Percentiles rank a stretch among this genome's conserved stretches.
phyloP scores from a whole-genome alignment of 1,284 basidiomycete genomes.

The Trametes hirsuta region DNA sequence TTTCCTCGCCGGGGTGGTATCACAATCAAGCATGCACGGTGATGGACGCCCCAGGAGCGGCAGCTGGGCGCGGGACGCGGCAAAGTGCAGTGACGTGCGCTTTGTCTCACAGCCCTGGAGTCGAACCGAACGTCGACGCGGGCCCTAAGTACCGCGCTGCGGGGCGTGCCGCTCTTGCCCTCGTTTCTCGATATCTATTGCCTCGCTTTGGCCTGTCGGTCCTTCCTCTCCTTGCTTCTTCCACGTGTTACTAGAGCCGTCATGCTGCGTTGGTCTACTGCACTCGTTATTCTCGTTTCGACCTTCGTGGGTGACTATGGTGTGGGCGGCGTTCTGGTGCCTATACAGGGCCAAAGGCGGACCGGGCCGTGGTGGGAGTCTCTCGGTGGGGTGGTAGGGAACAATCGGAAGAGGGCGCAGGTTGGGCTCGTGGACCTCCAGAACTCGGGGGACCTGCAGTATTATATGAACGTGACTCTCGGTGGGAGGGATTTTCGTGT shows the following conservation, averaged over 20 bases:
- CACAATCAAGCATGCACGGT: slow-evolving; percentile 13
- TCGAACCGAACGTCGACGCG: slow-evolving; percentile 2
- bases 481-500: slow-evolving; percentile 49
- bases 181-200: too few relatives aligned
- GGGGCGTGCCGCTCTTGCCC: neutral
- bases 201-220: neutral
- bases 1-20: neutral
- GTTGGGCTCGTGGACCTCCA: slow-evolving; percentile 33
- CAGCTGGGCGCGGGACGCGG: neutral
- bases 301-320: neutral
- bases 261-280: slow-evolving; percentile 5
- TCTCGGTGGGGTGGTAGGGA: neutral
- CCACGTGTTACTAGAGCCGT: neutral
- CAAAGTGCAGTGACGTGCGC: neutral
- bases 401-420: neutral
- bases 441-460: slow-evolving; percentile 50
- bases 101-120: slow-evolving; percentile 7
- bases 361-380: slow-evolving; percentile 6
- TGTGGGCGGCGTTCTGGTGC: slow-evolving; percentile 1
- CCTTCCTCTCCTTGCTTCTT: neutral
- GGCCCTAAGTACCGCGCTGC: neutral
- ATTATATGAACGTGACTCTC: slow-evolving; percentile 54
- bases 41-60: neutral
- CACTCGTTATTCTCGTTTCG: slow-evolving; percentile 2
- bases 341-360: slow-evolving; percentile 1